Percentiles rank a stretch among this genome's conserved stretches.
Conservation (phyloP, 495 filamentous ascomycete genomes). For the Filosporella fistucella region DNA sequence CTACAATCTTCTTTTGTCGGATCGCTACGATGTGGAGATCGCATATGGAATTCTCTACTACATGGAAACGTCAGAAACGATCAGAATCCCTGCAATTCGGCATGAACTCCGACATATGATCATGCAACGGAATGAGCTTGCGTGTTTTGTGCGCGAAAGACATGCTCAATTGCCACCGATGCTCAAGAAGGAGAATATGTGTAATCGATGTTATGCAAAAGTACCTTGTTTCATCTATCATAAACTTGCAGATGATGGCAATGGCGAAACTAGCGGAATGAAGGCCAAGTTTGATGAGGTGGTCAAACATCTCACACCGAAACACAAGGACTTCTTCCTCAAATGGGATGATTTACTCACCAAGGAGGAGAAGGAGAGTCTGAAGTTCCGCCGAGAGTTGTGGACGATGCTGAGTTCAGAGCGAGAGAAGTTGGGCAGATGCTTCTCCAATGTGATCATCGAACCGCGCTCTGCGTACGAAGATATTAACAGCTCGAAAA, state of each 20-base stretch:
- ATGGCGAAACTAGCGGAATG: slow-evolving; percentile 72
- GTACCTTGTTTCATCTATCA: slow-evolving; percentile 90
- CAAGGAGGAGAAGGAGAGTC: slow-evolving; percentile 85
- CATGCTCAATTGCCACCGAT: slow-evolving; percentile 74
- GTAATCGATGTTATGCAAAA: slow-evolving; percentile 82
- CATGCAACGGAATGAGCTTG: slow-evolving; percentile 87
- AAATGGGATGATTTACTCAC: slow-evolving; percentile 94
- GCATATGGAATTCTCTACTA: slow-evolving; percentile 90
- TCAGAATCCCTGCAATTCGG: slow-evolving; percentile 76
- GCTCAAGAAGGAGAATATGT: slow-evolving; percentile 72
- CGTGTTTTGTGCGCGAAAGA: slow-evolving; percentile 76
- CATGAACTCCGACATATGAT: slow-evolving; percentile 93
- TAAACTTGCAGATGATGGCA: slow-evolving; percentile 80
- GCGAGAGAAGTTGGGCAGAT: slow-evolving; percentile 78
- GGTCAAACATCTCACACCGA: slow-evolving; percentile 66
- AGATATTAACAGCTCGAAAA: slow-evolving; percentile 63
- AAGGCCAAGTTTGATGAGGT: slow-evolving; percentile 71
- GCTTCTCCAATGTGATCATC: slow-evolving; percentile 61
- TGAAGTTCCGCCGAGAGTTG: slow-evolving; percentile 79
- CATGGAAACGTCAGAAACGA: slow-evolving; percentile 79
- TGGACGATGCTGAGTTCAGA: slow-evolving; percentile 93
- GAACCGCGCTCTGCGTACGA: slow-evolving; percentile 70
- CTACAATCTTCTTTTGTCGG: slow-evolving; percentile 88
- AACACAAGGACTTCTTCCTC: slow-evolving; percentile 76
- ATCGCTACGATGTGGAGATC: slow-evolving; percentile 91